These are phyloP conservation scores for Suillus clintonianus DNA, from an alignment of 768 basidiomycete species.

Conservation along the genomic window DNA sequence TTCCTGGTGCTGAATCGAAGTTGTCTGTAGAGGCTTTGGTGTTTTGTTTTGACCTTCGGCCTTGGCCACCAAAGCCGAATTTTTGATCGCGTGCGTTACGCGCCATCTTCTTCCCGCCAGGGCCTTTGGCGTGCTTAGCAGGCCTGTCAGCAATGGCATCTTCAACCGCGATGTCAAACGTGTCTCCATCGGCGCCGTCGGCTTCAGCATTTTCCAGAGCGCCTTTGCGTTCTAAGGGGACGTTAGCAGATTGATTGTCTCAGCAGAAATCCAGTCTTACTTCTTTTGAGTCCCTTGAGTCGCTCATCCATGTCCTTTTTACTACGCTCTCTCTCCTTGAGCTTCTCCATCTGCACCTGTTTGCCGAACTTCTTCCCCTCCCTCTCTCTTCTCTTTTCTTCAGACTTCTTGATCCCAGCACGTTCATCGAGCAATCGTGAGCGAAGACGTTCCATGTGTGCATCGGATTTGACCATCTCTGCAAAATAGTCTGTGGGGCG, in stretches of 20 bases:
- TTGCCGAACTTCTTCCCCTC: conserved; percentile 99
- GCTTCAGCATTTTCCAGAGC: conserved; percentile 65
- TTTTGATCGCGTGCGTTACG: conserved; percentile 74
- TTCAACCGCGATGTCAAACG: conserved; percentile 89
- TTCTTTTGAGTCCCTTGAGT: conserved; percentile 86
- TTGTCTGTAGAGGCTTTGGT: conserved; percentile 79
- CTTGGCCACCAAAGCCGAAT: conserved; percentile 77
- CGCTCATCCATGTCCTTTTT: conserved; percentile 93
- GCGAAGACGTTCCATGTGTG: conserved; percentile 97
- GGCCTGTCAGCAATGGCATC: conserved; percentile 81
- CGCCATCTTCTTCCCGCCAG: conserved; percentile 41
- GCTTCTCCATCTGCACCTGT: conserved; percentile 93
- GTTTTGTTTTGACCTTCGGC: conserved; percentile 76
- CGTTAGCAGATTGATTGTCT: background rate
- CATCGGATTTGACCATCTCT: conserved; percentile 97
- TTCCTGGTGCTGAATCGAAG: conserved; percentile 50
- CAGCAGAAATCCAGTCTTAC: conserved; percentile 45
- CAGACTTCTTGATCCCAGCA: conserved; percentile 86
- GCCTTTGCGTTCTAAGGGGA: conserved; percentile 76
- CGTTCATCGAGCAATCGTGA: conserved; percentile 86
- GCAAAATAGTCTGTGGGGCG: conserved; percentile 95
- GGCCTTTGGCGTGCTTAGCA: conserved; percentile 47
- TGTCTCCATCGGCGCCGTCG: conserved; percentile 54
- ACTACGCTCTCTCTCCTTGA: conserved; percentile 83
- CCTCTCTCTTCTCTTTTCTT: conserved; percentile 88